Conservation (phyloP, 192 early-diverging fungal genomes). For the Phycomyces nitens region DNA sequence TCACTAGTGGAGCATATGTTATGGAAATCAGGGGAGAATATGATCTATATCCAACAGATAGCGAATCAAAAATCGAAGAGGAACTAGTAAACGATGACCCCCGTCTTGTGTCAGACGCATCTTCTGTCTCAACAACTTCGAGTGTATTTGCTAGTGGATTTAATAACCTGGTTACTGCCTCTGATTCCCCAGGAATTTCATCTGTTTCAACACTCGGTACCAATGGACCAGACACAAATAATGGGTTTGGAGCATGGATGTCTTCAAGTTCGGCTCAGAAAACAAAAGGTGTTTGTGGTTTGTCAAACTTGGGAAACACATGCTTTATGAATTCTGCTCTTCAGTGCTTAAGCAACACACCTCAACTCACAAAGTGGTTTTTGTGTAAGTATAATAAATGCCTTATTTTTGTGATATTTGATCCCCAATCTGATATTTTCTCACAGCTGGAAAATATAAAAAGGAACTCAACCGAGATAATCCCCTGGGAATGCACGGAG, state of each 20-base stretch:
- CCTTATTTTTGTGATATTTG: neutral
- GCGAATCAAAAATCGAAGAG: no score
- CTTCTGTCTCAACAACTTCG: conserved; percentile 19
- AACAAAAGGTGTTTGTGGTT: conserved; percentile 56
- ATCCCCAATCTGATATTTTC: neutral
- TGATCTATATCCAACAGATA: no score
- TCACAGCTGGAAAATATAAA: conserved; percentile 40
- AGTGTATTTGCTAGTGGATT: conserved; percentile 19
- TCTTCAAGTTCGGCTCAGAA: conserved; percentile 17
- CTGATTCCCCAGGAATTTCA: neutral
- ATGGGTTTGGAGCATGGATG: conserved; percentile 16
- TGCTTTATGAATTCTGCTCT: conserved; percentile 91
- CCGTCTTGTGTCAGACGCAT: neutral
- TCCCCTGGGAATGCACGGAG: conserved; percentile 71
- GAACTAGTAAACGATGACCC: neutral
- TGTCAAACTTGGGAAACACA: conserved; percentile 85
- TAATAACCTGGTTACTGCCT: neutral
- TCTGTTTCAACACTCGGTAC: neutral
- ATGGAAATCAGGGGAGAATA: no score
- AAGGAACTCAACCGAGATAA: conserved; percentile 68
- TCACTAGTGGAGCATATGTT: no score
- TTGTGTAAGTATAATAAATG: conserved; percentile 30
- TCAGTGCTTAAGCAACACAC: conserved; percentile 83
- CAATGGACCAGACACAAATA: neutral
- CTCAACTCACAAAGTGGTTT: conserved; percentile 62